These are phyloP conservation scores for Gamarada debralockiae DNA, from an alignment of 495 filamentous ascomycete genomes.

Conservation along the genomic window DNA sequence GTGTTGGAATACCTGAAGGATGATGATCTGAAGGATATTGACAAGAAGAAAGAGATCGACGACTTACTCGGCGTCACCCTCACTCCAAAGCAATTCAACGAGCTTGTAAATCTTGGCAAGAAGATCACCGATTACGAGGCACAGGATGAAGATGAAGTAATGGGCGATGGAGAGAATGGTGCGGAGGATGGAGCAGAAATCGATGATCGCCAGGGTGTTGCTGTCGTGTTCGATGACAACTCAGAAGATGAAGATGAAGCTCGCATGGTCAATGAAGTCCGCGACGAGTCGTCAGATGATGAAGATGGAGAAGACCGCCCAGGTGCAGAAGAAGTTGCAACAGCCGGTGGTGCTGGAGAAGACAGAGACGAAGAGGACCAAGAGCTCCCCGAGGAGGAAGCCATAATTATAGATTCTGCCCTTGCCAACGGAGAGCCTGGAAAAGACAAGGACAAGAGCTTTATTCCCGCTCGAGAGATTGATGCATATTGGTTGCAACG, in stretches of 20 bases:
- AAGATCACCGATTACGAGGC: slow-evolving; percentile 99
- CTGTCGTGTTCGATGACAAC: slow-evolving; percentile 92
- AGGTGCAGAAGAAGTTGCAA: slow-evolving; percentile 47
- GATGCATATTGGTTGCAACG: slow-evolving; percentile 97
- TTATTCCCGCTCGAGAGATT: slow-evolving; percentile 78
- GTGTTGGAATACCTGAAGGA: slow-evolving; percentile 90
- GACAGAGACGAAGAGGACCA: slow-evolving; percentile 49
- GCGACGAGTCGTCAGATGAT: slow-evolving; percentile 80
- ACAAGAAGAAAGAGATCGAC: slow-evolving; percentile 97
- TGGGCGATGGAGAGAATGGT: slow-evolving; percentile 63
- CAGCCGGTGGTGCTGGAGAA: slow-evolving; percentile 48
- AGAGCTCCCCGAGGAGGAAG: slow-evolving; percentile 52
- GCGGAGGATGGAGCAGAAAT: slow-evolving; percentile 56
- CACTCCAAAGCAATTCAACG: slow-evolving; percentile 91
- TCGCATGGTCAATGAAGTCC: slow-evolving; percentile 70
- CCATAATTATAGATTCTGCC: slow-evolving; percentile 75
- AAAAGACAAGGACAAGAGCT: slow-evolving; percentile 52
- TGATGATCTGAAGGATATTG: slow-evolving; percentile 93
- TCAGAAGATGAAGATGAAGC: slow-evolving; percentile 86
- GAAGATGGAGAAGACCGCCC: slow-evolving; percentile 47
- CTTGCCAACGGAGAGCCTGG: slow-evolving; percentile 21
- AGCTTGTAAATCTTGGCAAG: slow-evolving; percentile 93
- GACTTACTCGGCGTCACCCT: slow-evolving; percentile 81
- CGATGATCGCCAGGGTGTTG: slow-evolving; percentile 92
- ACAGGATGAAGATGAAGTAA: slow-evolving; percentile 92